These are phyloP conservation scores for Tetradesmus obliquus DNA, from an alignment of 139 green algal genomes.

Conservation along the genomic window DNA sequence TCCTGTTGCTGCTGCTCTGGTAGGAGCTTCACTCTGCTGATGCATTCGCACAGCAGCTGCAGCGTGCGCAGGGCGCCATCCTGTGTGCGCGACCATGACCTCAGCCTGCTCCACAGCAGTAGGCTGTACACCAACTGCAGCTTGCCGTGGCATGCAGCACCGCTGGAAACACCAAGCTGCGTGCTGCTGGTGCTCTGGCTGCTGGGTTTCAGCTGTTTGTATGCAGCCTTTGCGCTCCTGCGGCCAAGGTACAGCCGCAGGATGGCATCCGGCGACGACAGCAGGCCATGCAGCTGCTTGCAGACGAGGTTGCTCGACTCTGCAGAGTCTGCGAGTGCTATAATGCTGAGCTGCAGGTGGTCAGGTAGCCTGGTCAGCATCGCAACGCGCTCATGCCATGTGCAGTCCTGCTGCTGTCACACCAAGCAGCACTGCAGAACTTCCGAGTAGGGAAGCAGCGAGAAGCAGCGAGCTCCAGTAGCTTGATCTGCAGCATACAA, in stretches of 20 bases:
- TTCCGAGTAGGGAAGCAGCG: background rate
- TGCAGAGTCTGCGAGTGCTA: background rate
- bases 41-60: conserved; percentile 8
- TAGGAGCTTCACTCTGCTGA: background rate
- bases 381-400: background rate
- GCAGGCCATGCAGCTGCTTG: background rate
- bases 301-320: background rate
- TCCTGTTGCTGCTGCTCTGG: conserved; percentile 5
- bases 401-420: background rate
- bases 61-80: background rate
- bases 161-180: background rate
- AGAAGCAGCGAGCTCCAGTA: background rate
- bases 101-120: background rate
- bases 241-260: background rate
- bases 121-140: background rate
- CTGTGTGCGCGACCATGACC: background rate
- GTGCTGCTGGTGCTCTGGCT: background rate
- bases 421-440: background rate
- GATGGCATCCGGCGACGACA: background rate
- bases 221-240: background rate
- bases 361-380: conserved; percentile 12
- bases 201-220: background rate
- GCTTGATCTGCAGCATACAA: background rate
- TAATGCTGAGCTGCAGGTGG: conserved; percentile 16
- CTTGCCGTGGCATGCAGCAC: background rate